Evolutionary conservation across 2,329 filamentous ascomycete species (phyloP).

Genomic region (Trichoderma aggressivum): DNA sequence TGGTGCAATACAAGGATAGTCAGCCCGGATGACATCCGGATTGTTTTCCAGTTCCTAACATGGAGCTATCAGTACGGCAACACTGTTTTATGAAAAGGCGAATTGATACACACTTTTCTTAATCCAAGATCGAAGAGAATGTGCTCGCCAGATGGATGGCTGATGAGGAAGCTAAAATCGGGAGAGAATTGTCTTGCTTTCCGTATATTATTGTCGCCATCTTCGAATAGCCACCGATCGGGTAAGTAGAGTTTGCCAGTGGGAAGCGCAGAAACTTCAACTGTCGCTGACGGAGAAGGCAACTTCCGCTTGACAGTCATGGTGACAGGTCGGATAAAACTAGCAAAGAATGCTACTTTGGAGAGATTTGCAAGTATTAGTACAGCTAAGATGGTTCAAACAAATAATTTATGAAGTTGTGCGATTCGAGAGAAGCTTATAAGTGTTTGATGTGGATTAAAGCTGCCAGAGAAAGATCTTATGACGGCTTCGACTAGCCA

Average conservation of each 20-base stretch:
- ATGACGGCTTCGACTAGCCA: background rate
- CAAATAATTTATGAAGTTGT: background rate
- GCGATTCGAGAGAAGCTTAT: background rate
- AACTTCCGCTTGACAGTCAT: background rate
- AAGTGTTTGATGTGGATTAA: background rate
- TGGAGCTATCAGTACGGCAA: background rate
- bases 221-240: conserved; percentile 7
- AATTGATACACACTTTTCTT: background rate
- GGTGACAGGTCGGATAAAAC: background rate
- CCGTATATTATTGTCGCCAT: background rate
- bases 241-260: conserved; percentile 3
- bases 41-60: background rate
- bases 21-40: background rate
- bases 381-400: background rate
- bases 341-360: background rate
- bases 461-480: background rate
- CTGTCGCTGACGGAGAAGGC: background rate
- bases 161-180: conserved; percentile 3
- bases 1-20: background rate
- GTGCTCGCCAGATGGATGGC: background rate
- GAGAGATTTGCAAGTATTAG: background rate
- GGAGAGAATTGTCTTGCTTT: conserved; percentile 5
- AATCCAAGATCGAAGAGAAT: background rate
- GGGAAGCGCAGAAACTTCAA: conserved; percentile 2
- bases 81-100: no score